Evolutionary conservation across 2,329 filamentous ascomycete genomes (phyloP), one percentile per base, ranked within the genome.

Genomic region (Tricladium varicosporioides): DNA sequence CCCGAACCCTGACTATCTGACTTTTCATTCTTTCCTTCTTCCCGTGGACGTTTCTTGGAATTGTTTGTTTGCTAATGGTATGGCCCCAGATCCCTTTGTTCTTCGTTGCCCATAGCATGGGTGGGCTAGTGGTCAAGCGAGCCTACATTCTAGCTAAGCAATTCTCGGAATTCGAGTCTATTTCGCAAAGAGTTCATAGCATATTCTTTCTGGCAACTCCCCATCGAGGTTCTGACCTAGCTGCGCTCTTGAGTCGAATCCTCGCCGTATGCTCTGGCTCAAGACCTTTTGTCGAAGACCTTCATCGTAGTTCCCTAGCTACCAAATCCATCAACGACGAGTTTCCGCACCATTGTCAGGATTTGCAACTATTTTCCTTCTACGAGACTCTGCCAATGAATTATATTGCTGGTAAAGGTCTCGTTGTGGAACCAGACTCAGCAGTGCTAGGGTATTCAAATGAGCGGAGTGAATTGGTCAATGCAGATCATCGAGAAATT

Each of bases 31-130:
- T n/a, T n/a, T n/a, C n/a, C n/a, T n/a, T n/a, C n/a, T n/a, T n/a
- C n/a, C n/a, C n/a, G n/a, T n/a, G n/a, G n/a, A n/a, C n/a, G n/a
- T n/a, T n/a, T n/a, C n/a, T n/a, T n/a, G n/a, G n/a, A n/a, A n/a
- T n/a, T n/a, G n/a, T n/a, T n/a, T n/a, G n/a, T n/a, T n/a, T n/a
- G n/a, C n/a, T n/a, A n/a, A n/a, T n/a, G n/a, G n/a, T n/a, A n/a
- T n/a, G n/a, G n/a, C n/a, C n/a, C n/a, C n/a, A n/a, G n/a, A n/a
- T n/a, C 8, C 69, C 69, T 1, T 72, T 79, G 15, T 71, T 79
- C 3, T 67, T 79, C 13, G 69, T 79, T n/a, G 75, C 67, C 1
- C 77, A 80, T 58, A 75, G 72, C 40, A 78, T 80, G 76, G 77
- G 78, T 1, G 60, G 62, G 1, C 55, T 73, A 1, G 68, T 73